Percentiles rank a stretch among this genome's conserved stretches.
Evolutionary conservation across 192 early-diverging fungal genomes (phyloP).

Genomic region (Podila minutissima): DNA sequence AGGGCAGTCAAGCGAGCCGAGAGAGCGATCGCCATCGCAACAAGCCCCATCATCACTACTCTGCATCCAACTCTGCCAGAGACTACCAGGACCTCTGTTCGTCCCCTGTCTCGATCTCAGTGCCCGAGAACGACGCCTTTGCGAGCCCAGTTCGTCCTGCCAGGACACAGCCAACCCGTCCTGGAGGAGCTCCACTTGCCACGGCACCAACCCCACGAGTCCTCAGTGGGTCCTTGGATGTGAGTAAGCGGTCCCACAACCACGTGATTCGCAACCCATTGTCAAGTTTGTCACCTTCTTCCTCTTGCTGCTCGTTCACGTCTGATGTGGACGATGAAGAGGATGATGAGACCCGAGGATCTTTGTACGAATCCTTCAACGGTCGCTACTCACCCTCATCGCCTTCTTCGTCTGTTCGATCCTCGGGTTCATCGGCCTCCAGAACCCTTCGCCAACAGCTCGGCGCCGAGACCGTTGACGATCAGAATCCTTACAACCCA

Average conservation of each 20-base stretch:
- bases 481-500: conserved; percentile 4
- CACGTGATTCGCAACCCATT: conserved; percentile 6
- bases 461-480: background rate
- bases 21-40: background rate
- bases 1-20: background rate
- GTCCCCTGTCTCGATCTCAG: background rate
- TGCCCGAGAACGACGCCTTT: background rate
- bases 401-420: background rate
- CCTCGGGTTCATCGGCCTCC: background rate
- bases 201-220: conserved; percentile 17
- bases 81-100: background rate
- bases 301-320: conserved; percentile 25
- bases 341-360: background rate
- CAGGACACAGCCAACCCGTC: background rate
- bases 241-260: background rate
- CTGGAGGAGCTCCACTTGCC: background rate
- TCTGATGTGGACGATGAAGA: conserved; percentile 1
- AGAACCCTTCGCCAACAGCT: background rate
- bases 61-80: background rate
- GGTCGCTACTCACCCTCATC: too few species aligned
- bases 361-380: too few species aligned
- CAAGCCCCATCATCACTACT: too few species aligned
- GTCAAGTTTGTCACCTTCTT: conserved; percentile 20
- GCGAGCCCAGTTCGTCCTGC: background rate
- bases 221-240: background rate